These are phyloP conservation scores for Tuber indicum DNA, from an alignment of 495 filamentous ascomycete genomes.

Conservation along the genomic window DNA sequence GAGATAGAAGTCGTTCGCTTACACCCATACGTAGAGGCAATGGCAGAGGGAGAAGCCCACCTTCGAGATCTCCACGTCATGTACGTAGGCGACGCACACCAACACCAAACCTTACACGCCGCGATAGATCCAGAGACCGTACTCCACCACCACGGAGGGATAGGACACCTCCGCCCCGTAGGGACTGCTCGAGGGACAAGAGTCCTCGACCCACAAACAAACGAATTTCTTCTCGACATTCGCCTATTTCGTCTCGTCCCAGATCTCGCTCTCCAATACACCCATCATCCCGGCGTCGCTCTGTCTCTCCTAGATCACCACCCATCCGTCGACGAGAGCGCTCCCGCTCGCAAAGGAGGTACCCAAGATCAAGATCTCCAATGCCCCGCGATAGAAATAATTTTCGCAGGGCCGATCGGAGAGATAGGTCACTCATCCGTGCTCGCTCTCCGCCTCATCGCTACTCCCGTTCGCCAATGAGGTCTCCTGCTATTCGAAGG, in stretches of 20 bases:
- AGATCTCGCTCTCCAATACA: conserved; percentile 33
- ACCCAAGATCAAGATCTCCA: conserved; percentile 35
- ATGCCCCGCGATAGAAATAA: conserved; percentile 24
- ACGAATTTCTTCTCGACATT: conserved; percentile 17
- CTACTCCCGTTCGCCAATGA: conserved; percentile 34
- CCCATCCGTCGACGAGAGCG: conserved; percentile 24
- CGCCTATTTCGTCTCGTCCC: conserved; percentile 20
- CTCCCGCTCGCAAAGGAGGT: conserved; percentile 30
- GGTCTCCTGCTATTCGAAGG: conserved; percentile 28
- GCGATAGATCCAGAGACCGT: conserved; percentile 36
- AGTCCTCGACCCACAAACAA: conserved; percentile 31
- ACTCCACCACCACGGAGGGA: conserved; percentile 34
- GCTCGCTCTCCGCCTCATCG: conserved; percentile 34
- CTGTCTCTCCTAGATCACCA: conserved; percentile 33
- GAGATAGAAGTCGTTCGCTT: conserved; percentile 37
- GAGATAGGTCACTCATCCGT: conserved; percentile 27
- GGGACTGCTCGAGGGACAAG: conserved; percentile 31
- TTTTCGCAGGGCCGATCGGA: conserved; percentile 31
- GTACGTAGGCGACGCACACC: conserved; percentile 30
- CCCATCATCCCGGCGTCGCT: conserved; percentile 33
- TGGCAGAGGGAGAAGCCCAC: conserved; percentile 21
- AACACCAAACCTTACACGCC: conserved; percentile 16
- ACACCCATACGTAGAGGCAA: conserved; percentile 36
- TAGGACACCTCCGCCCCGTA: conserved; percentile 25
- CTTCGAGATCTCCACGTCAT: conserved; percentile 38